These are phyloP conservation scores for Trichoderma hamatum DNA, from an alignment of 2,329 filamentous ascomycete species.

Conservation along the genomic window DNA sequence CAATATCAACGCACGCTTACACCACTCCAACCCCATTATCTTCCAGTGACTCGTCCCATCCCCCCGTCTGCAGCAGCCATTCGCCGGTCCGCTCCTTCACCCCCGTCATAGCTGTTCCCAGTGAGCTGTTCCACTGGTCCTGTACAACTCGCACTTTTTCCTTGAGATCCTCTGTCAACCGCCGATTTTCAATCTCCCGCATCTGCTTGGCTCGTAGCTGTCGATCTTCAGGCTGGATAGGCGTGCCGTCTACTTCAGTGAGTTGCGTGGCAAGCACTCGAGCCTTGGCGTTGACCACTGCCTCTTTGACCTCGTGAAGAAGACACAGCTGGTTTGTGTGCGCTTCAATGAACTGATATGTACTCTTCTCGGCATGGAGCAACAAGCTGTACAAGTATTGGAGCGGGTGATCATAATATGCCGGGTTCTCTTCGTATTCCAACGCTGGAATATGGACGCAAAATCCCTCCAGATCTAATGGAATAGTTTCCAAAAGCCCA, in stretches of 20 bases:
- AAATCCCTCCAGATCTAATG: conserved; percentile 61
- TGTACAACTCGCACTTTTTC: conserved; percentile 91
- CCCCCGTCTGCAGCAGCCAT: conserved; percentile 76
- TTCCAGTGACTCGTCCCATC: conserved; percentile 80
- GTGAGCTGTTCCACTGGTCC: conserved; percentile 83
- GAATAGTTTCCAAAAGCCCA: conserved; percentile 78
- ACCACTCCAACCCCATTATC: conserved; percentile 52
- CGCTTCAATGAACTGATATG: conserved; percentile 94
- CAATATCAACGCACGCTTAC: neutral
- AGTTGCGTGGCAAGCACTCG: conserved; percentile 69
- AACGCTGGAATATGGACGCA: conserved; percentile 74
- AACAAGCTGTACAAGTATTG: conserved; percentile 89
- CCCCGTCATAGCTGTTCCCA: conserved; percentile 74
- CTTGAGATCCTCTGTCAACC: conserved; percentile 83
- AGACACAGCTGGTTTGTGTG: conserved; percentile 90
- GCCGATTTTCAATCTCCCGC: conserved; percentile 66
- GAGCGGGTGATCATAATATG: conserved; percentile 77
- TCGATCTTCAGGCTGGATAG: conserved; percentile 40
- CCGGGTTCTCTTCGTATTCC: conserved; percentile 85
- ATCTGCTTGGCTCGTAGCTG: conserved; percentile 56
- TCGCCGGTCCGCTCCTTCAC: conserved; percentile 75
- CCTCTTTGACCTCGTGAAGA: conserved; percentile 85
- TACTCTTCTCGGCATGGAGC: conserved; percentile 85
- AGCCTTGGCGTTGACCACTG: conserved; percentile 70
- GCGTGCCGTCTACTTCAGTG: conserved; percentile 42